Evolutionary conservation across 1,284 basidiomycete genomes (phyloP).

Genomic region (Tilletia indica): DNA sequence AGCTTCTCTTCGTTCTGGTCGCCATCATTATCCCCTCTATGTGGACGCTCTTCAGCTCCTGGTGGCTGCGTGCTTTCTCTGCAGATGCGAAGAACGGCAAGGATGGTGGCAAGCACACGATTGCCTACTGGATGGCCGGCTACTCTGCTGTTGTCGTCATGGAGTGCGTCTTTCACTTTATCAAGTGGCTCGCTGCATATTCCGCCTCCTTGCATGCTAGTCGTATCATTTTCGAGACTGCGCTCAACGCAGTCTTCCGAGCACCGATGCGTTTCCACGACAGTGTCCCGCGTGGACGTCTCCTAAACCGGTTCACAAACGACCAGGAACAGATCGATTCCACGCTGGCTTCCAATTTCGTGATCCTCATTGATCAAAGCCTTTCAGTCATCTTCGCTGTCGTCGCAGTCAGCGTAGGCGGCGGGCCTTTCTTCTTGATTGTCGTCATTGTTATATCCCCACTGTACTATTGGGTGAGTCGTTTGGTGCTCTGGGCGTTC

Average conservation of each 20-base stretch:
- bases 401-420: constrained; percentile 43
- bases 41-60: constrained; percentile 28
- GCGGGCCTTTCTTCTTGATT: constrained; percentile 33
- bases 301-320: constrained; percentile 60
- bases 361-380: constrained; percentile 23
- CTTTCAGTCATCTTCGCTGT: constrained; percentile 34
- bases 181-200: constrained; percentile 4
- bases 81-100: constrained; percentile 6
- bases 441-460: constrained; percentile 21
- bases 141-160: constrained; percentile 11
- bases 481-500: too few species aligned
- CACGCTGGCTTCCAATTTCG: constrained; percentile 43
- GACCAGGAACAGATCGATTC: constrained; percentile 61
- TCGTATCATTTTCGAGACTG: constrained; percentile 32
- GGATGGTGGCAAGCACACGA: background rate
- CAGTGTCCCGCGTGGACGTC: constrained; percentile 57
- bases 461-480: constrained; percentile 3
- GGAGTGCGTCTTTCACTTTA: constrained; percentile 11
- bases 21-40: constrained; percentile 20
- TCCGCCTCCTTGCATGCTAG: constrained; percentile 30
- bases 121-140: constrained; percentile 15
- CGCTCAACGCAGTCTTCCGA: constrained; percentile 39
- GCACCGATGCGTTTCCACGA: constrained; percentile 47
- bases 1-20: constrained; percentile 21
- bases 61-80: constrained; percentile 30